Base-by-base conservation (phyloP, 108 stramenopile species). In the Thalassiosira profunda region DNA sequence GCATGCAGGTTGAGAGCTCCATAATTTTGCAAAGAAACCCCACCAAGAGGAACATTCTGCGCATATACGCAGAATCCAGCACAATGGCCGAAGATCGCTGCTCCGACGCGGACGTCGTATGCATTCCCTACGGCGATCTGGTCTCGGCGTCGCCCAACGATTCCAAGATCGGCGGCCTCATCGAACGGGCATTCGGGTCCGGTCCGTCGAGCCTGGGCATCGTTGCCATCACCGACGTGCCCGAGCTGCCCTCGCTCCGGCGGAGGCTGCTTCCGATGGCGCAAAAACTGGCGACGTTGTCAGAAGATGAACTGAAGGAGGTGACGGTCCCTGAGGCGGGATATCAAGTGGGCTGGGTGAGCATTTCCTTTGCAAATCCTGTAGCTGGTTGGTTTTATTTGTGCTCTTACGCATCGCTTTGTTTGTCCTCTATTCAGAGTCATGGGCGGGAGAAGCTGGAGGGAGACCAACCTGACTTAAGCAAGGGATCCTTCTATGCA, bases 361-460 rank as follows among this genome's bases (percentile, higher is more conserved):
- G n/a, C n/a, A n/a, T n/a, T n/a, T n/a, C n/a, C n/a, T n/a, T n/a
- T n/a, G n/a, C n/a, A n/a, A n/a, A n/a, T n/a, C n/a, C n/a, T n/a
- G n/a, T n/a, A n/a, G n/a, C n/a, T n/a, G n/a, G n/a, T n/a, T n/a
- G n/a, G n/a, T n/a, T n/a, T n/a, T n/a, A n/a, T n/a, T n/a, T n/a
- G n/a, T n/a, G n/a, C n/a, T n/a, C n/a, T n/a, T n/a, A n/a, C n/a
- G n/a, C n/a, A n/a, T n/a, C n/a, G n/a, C n/a, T n/a, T n/a, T n/a
- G n/a, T n/a, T n/a, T n/a, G n/a, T n/a, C n/a, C n/a, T n/a, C n/a
- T n/a, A n/a, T n/a, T n/a, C n/a, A n/a, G n/a, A 85, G 83, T 38
- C 96, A 97, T 67, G 98, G 98, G 6, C 90, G 91, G 47, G 98
- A 99, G 76, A 89, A 82, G 33, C 81, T 99, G 20, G 81, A 88